Evolutionary conservation across 1,284 basidiomycete species (phyloP).

Genomic region (Grifola frondosa): DNA sequence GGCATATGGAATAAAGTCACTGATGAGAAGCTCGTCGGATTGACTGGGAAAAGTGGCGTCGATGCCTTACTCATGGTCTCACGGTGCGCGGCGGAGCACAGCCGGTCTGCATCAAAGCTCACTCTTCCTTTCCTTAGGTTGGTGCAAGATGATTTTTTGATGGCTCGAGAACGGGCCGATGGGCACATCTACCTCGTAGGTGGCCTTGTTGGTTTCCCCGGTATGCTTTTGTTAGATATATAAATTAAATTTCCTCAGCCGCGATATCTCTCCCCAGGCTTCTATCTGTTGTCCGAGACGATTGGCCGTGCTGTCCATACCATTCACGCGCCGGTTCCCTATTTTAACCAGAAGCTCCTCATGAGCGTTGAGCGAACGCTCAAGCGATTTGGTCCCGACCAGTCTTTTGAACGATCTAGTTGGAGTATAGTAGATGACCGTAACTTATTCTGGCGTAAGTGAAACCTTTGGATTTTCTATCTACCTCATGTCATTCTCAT

Average conservation of each 20-base stretch:
- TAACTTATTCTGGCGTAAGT: slow-evolving; percentile 35
- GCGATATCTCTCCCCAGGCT: slow-evolving; percentile 29
- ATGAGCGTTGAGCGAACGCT: slow-evolving; percentile 41
- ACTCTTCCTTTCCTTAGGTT: slow-evolving; percentile 22
- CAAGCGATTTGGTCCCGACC: slow-evolving; percentile 36
- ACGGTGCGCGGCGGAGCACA: slow-evolving; percentile 13
- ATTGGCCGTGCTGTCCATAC: slow-evolving; percentile 35
- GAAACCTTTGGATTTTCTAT: background rate
- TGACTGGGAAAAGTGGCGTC: slow-evolving; percentile 24
- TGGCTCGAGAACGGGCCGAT: slow-evolving; percentile 38
- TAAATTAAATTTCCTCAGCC: no score
- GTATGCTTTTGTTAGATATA: slow-evolving; percentile 13
- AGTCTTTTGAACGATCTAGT: slow-evolving; percentile 41
- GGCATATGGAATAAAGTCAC: slow-evolving; percentile 39
- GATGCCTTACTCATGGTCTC: slow-evolving; percentile 34
- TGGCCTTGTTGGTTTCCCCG: slow-evolving; percentile 40
- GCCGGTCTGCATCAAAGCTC: background rate
- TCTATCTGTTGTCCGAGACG: slow-evolving; percentile 38
- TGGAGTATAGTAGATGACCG: slow-evolving; percentile 44
- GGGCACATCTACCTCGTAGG: slow-evolving; percentile 40
- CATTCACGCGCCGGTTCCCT: slow-evolving; percentile 37
- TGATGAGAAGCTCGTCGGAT: slow-evolving; percentile 25
- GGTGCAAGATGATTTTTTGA: slow-evolving; percentile 42
- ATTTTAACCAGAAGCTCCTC: slow-evolving; percentile 43
- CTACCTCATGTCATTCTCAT: background rate